Evolutionary conservation across 2,329 filamentous ascomycete species (phyloP), one percentile per base, ranked within the genome.

Genomic region (Epicoccum nigrum): DNA sequence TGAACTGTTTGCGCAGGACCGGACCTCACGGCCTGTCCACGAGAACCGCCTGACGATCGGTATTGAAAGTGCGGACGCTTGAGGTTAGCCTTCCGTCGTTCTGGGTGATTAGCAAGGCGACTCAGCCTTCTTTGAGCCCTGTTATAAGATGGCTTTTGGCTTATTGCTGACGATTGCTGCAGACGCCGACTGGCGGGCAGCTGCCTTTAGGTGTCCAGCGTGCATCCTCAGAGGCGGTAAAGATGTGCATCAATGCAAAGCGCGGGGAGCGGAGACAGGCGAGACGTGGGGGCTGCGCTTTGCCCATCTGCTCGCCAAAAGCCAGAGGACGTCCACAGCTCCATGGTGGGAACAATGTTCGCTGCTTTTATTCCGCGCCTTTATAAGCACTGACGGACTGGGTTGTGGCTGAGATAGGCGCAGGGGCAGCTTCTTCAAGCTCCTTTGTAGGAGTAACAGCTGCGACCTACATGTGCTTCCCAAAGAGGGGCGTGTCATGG

Each of bases 261-360:
- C 43, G 43, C 49, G 38, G 49, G 48, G 49, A 33, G 35, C 39
- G 39, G 49, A 52, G 49, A 52, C 38, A 52, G 43, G 49, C 49
- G 49, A 46, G 41, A 23, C 49, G 49, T 52, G 49, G 49, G 48
- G 49, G 49, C 28, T 38, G 32, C 32, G 25, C 37, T 34, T 30
- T 45, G 49, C 43, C 35, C 42, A 43, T 46, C 42, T 46, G 38
- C 9, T 42, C 42, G 42, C 43, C 42, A 46, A 43, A 30, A 21
- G 20, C 35, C n/a, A 16, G 35, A 25, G 23, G 37, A 35, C 23
- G 5, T 7, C 25, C 13, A 16, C 12, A 17, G 15, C 16, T 15
- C 25, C 13, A 13, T 12, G 23, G 20, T 16, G 20, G 37, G 43
- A 52, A 43, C 33, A 43, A 43, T 43, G 23, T 27, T 13, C 38